phyloP scores from a whole-genome alignment of 2,329 filamentous ascomycete genomes.

The Hypocrella siamensis region DNA sequence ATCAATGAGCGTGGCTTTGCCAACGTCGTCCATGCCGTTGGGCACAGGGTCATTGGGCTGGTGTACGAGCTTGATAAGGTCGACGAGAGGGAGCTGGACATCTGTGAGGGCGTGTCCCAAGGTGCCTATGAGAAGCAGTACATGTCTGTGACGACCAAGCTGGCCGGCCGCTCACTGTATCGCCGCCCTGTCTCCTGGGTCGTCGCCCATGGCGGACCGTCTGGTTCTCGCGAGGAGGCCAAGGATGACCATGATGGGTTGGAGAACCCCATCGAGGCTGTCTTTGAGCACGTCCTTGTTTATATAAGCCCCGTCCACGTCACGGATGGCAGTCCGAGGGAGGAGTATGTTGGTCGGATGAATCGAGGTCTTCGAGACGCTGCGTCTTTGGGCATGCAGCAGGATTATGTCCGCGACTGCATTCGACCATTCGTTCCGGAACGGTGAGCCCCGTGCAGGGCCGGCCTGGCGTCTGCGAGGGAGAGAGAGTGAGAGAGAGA shows the following conservation, averaged over 20 bases:
- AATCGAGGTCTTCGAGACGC: conserved; percentile 21
- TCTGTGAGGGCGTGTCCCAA: conserved; percentile 23
- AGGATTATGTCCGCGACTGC: conserved; percentile 20
- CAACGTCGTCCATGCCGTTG: conserved; percentile 20
- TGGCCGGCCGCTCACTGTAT: conserved; percentile 17
- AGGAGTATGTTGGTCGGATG: conserved; percentile 24
- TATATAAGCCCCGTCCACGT: conserved; percentile 20
- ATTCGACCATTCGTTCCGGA: conserved; percentile 20
- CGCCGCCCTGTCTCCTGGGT: conserved; percentile 21
- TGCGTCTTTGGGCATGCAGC: conserved; percentile 15
- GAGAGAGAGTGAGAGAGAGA: background rate
- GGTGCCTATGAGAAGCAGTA: conserved; percentile 21
- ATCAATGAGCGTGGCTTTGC: conserved; percentile 32
- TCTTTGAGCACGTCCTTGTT: conserved; percentile 18
- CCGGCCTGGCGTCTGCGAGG: background rate
- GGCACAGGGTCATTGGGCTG: conserved; percentile 23
- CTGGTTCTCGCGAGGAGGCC: conserved; percentile 10
- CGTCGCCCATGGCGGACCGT: conserved; percentile 19
- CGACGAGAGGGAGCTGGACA: conserved; percentile 23
- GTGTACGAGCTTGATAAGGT: conserved; percentile 20
- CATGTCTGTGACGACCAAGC: conserved; percentile 16
- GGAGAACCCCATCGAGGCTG: background rate
- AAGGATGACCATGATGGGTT: conserved; percentile 4
- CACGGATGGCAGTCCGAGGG: conserved; percentile 17
- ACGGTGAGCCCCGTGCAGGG: conserved; percentile 1